Conservation (phyloP, 164 flowering plant species). For the Vitis rotundifolia region DNA sequence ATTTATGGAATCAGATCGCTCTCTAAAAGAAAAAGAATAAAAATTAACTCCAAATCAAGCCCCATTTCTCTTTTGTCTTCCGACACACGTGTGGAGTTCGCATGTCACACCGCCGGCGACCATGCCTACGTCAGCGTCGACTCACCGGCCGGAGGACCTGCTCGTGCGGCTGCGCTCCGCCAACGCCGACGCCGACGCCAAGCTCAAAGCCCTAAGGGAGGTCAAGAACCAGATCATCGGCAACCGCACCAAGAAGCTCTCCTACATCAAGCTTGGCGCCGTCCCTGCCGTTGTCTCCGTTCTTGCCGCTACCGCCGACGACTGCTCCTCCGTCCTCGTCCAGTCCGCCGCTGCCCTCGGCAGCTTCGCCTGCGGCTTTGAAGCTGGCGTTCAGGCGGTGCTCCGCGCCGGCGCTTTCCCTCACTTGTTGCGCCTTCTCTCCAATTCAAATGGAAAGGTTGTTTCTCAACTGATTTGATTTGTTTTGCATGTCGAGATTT, state of each 20-base stretch:
- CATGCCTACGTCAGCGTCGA: constrained; percentile 46
- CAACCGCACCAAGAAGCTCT: constrained; percentile 86
- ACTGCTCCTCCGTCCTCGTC: constrained; percentile 42
- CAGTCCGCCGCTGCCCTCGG: constrained; percentile 91
- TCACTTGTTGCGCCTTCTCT: constrained; percentile 50
- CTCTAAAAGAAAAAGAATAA: no score
- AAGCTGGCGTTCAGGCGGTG: constrained; percentile 79
- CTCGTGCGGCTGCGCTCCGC: constrained; percentile 51
- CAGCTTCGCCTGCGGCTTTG: constrained; percentile 91
- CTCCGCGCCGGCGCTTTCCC: constrained; percentile 79
- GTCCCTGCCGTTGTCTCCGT: constrained; percentile 65
- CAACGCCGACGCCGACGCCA: constrained; percentile 35
- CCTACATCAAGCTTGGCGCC: constrained; percentile 80
- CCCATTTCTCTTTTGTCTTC: no score
- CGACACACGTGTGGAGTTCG: neutral
- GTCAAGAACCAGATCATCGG: constrained; percentile 97
- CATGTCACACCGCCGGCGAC: constrained; percentile 22
- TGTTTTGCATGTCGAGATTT: no score
- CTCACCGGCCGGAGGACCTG: constrained; percentile 49
- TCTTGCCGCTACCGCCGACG: constrained; percentile 32
- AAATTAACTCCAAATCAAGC: no score
- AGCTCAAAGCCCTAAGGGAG: constrained; percentile 76
- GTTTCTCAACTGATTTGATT: neutral
- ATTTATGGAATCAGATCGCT: no score
- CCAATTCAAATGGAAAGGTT: constrained; percentile 68